Evolutionary conservation across 345 rosid species (phyloP).

Genomic region (Carallia brachiata): DNA sequence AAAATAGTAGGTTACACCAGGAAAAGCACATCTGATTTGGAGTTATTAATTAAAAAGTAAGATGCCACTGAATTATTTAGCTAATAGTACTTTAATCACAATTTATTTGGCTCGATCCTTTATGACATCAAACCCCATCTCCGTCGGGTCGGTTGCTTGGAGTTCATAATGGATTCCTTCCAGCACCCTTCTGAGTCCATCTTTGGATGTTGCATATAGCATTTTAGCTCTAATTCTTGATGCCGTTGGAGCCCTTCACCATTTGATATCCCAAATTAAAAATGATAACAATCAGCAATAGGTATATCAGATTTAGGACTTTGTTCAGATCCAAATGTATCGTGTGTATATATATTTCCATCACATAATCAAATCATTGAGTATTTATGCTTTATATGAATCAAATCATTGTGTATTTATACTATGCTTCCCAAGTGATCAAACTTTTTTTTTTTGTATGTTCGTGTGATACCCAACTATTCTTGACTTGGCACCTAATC

Average conservation of each 20-base stretch:
- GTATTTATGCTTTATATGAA: neutral
- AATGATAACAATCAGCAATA: neutral
- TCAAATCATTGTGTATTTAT: neutral
- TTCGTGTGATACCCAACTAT: neutral
- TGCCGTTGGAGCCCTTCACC: slow-evolving; percentile 72
- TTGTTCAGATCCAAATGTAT: neutral
- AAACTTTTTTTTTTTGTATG: neutral
- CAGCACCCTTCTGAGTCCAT: slow-evolving; percentile 74
- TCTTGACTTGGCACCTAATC: slow-evolving; percentile 5
- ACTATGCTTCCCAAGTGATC: slow-evolving; percentile 9
- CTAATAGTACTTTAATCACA: neutral
- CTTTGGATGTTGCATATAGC: slow-evolving; percentile 85
- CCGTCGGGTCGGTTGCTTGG: slow-evolving; percentile 93
- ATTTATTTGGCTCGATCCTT: slow-evolving; percentile 64
- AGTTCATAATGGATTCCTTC: slow-evolving; percentile 92
- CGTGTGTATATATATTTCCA: no score
- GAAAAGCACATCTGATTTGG: slow-evolving; percentile 23
- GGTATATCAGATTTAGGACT: no score
- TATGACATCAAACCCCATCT: slow-evolving; percentile 94
- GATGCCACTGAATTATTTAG: slow-evolving; percentile 25
- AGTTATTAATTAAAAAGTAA: slow-evolving; percentile 38
- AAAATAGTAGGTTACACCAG: neutral
- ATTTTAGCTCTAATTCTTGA: slow-evolving; percentile 89
- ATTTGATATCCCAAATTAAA: neutral
- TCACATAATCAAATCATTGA: no score